phyloP scores from a whole-genome alignment of 2,329 filamentous ascomycete genomes.

The Diaporthe aspalathi region DNA sequence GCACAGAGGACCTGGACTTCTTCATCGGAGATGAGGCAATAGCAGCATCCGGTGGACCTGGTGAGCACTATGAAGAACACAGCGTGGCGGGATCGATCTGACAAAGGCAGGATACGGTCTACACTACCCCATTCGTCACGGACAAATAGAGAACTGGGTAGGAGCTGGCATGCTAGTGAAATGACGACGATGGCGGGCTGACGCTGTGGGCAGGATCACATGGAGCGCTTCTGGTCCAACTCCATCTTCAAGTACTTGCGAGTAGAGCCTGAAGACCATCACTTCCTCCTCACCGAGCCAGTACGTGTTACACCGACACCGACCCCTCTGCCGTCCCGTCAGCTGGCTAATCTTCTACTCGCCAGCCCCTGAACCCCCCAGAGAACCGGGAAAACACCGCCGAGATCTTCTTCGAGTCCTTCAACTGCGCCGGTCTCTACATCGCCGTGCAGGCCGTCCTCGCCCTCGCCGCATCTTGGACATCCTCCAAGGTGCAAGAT shows the following conservation, averaged over 20 bases:
- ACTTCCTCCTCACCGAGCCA: constrained; percentile 97
- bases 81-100: constrained; percentile 36
- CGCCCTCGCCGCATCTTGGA: constrained; percentile 97
- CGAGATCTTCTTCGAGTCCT: constrained; percentile 99
- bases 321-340: background rate
- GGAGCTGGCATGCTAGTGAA: constrained; percentile 43
- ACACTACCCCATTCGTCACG: constrained; percentile 97
- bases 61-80: constrained; percentile 55
- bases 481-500: constrained; percentile 96
- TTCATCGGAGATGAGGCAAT: constrained; percentile 98
- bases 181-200: constrained; percentile 41
- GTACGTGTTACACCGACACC: constrained; percentile 63
- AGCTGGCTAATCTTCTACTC: constrained; percentile 30
- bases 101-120: constrained; percentile 81
- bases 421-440: constrained; percentile 98
- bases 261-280: constrained; percentile 98
- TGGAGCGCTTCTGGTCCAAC: constrained; percentile 99
- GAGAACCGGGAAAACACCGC: constrained; percentile 99
- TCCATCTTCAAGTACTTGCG: constrained; percentile 99
- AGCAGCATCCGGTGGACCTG: constrained; percentile 83
- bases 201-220: constrained; percentile 78
- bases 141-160: constrained; percentile 99
- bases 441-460: constrained; percentile 98
- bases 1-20: constrained; percentile 97
- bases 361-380: constrained; percentile 91